Percentiles rank a stretch among this genome's conserved stretches.
phyloP scores from a whole-genome alignment of 768 basidiomycete species.

The Scleroderma bovista region DNA sequence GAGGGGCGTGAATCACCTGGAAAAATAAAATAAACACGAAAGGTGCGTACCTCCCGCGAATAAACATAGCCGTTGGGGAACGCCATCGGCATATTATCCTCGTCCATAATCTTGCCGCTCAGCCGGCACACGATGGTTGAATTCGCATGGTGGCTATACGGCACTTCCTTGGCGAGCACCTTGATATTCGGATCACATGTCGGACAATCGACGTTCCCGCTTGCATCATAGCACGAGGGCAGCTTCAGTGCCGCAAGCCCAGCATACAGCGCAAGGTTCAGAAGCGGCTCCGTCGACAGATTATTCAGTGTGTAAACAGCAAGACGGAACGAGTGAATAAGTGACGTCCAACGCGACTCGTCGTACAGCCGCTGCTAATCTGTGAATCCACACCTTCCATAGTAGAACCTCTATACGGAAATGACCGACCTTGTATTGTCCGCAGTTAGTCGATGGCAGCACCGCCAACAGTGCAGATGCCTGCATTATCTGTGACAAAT shows the following conservation, averaged over 20 bases:
- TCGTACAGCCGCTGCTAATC: constrained; percentile 74
- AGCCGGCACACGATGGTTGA: constrained; percentile 92
- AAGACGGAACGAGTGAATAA: constrained; percentile 74
- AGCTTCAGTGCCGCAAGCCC: constrained; percentile 89
- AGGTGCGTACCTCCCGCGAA: constrained; percentile 70
- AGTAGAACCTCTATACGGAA: constrained; percentile 1
- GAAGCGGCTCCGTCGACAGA: constrained; percentile 79
- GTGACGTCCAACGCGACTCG: constrained; percentile 63
- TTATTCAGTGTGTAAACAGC: constrained; percentile 86
- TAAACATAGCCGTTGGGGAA: constrained; percentile 92
- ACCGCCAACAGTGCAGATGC: constrained; percentile 77
- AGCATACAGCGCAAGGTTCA: constrained; percentile 85
- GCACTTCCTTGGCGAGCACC: constrained; percentile 77
- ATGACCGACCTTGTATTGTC: constrained; percentile 72
- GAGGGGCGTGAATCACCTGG: constrained; percentile 14
- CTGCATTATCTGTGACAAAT: constrained; percentile 69
- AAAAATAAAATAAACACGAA: constrained; percentile 4
- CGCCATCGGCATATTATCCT: constrained; percentile 86
- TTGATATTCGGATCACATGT: constrained; percentile 79
- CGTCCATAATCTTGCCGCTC: constrained; percentile 93
- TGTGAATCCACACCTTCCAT: constrained; percentile 5
- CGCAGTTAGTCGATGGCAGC: constrained; percentile 61
- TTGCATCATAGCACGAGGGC: constrained; percentile 69
- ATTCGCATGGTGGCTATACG: constrained; percentile 90
- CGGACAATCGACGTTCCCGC: constrained; percentile 84